Evolutionary conservation across 768 basidiomycete species (phyloP).

Genomic region (Pisolithus microcarpus): DNA sequence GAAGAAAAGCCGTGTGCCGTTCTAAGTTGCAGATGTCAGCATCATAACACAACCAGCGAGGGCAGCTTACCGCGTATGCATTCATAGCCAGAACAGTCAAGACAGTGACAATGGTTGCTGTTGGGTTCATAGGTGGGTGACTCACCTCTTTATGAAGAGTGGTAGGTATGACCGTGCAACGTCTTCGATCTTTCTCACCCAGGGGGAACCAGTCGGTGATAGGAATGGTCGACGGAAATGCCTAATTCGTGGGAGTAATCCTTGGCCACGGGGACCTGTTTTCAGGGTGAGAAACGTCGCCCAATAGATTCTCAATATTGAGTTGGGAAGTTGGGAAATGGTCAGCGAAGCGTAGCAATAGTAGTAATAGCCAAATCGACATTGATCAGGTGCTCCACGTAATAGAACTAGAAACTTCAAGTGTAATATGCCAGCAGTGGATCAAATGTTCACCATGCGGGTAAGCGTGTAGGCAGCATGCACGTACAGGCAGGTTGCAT

Average conservation of each 20-base stretch:
- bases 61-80: slow-evolving; percentile 47
- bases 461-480: slow-evolving; percentile 15
- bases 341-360: slow-evolving; percentile 25
- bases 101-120: slow-evolving; percentile 9
- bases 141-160: slow-evolving; percentile 16
- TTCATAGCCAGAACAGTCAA: slow-evolving; percentile 71
- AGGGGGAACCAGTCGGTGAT: slow-evolving; percentile 26
- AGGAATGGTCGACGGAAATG: slow-evolving; percentile 19
- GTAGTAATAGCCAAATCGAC: slow-evolving; percentile 15
- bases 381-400: slow-evolving; percentile 15
- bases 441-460: slow-evolving; percentile 7
- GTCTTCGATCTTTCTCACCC: slow-evolving; percentile 12
- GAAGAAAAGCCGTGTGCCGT: slow-evolving; percentile 63
- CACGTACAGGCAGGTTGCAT: slow-evolving; percentile 16
- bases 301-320: slow-evolving; percentile 23
- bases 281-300: slow-evolving; percentile 24
- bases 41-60: slow-evolving; percentile 2
- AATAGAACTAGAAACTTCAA: slow-evolving; percentile 23
- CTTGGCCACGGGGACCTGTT: slow-evolving; percentile 1
- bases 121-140: slow-evolving; percentile 12
- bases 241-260: slow-evolving; percentile 25
- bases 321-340: slow-evolving; percentile 17
- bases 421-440: slow-evolving; percentile 19
- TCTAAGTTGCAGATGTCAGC: slow-evolving; percentile 34
- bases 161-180: slow-evolving; percentile 6